Percentiles rank a stretch among this genome's conserved stretches.
These are phyloP conservation scores for Eucalyptus tenuipes DNA, from an alignment of 345 rosid species.

Conservation along the genomic window DNA sequence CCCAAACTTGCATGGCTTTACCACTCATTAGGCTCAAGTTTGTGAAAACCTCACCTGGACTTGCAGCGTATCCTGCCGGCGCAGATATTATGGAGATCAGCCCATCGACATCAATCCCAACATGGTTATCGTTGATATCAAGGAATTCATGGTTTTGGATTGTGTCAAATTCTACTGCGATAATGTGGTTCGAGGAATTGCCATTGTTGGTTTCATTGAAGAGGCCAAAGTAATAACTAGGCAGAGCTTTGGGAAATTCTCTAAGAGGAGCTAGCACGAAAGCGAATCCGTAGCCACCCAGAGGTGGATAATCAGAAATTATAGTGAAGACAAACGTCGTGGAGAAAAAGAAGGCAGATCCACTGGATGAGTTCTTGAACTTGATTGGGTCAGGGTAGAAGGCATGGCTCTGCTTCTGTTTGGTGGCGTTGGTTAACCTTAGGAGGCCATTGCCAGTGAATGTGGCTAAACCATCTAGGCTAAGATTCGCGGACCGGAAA, in stretches of 20 bases:
- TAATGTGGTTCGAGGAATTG: background rate
- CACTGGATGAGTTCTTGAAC: background rate
- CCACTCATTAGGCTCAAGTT: too few species aligned
- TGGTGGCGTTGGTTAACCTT: background rate
- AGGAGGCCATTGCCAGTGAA: background rate
- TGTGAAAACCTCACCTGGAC: background rate
- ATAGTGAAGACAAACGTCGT: background rate
- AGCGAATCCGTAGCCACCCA: background rate
- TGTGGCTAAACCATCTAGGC: background rate
- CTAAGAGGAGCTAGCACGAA: background rate
- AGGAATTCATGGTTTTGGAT: too few species aligned
- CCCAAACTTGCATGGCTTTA: too few species aligned
- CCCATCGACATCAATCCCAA: background rate
- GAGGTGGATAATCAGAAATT: background rate
- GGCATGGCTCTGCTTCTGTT: background rate
- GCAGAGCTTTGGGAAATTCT: background rate
- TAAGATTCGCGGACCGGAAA: background rate
- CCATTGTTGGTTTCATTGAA: too few species aligned
- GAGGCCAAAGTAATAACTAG: background rate
- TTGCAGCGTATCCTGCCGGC: background rate
- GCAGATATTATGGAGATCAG: background rate
- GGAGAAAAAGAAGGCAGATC: background rate
- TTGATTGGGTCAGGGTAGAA: background rate
- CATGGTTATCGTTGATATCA: too few species aligned
- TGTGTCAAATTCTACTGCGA: too few species aligned